Evolutionary conservation across 2,329 filamentous ascomycete genomes (phyloP).

Genomic region (Calonectria pauciramosa): DNA sequence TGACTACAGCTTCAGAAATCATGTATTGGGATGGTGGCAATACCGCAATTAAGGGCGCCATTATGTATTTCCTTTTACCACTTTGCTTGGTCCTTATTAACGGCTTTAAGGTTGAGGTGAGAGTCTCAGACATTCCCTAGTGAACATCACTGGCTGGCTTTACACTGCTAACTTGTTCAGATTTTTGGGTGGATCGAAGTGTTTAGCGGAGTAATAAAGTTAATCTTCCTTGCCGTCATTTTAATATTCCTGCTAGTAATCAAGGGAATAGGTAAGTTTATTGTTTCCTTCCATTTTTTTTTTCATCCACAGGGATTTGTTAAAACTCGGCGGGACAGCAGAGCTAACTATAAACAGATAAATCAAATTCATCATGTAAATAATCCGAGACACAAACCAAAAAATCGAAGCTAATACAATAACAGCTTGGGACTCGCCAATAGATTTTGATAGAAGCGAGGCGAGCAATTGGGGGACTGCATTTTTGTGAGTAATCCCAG

Average conservation of each 20-base stretch:
- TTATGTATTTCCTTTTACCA: conserved; percentile 1
- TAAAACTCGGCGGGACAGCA: background rate
- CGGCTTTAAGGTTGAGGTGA: background rate
- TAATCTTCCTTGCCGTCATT: background rate
- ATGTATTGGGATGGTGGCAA: background rate
- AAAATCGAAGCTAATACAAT: background rate
- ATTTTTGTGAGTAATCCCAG: background rate
- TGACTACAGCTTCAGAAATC: background rate
- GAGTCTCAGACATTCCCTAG: background rate
- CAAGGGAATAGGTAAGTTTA: background rate
- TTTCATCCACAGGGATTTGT: background rate
- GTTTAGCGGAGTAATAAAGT: background rate
- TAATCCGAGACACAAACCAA: background rate
- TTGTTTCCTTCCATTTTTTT: background rate
- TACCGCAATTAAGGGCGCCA: background rate
- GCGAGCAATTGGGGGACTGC: background rate
- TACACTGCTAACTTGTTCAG: background rate
- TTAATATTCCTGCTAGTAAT: background rate
- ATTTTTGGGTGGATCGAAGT: conserved; percentile 4
- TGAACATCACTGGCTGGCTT: background rate
- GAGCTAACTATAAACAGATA: background rate
- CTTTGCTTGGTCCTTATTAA: background rate
- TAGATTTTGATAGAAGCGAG: background rate
- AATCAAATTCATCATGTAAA: background rate
- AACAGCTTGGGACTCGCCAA: background rate